Evolutionary conservation across 345 rosid genomes (phyloP), one percentile per base, ranked within the genome.

Genomic region (Lepidium didymum): DNA sequence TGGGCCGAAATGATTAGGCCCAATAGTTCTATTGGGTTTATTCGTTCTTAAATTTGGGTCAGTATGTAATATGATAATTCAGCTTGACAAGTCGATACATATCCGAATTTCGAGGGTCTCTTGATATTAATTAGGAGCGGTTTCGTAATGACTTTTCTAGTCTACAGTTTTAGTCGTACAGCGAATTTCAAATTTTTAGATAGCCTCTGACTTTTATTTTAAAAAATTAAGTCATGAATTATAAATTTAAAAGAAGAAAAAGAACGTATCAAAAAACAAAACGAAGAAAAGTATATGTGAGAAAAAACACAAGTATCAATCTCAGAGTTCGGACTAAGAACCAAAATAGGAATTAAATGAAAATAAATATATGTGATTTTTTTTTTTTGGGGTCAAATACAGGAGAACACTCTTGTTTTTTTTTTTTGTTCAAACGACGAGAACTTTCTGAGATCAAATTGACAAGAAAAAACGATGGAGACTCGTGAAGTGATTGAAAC

Each of bases 401-500:
- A 35, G 38, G 43, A 44, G 16, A 63, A 36, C 14, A 8, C 21
- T 54, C 56, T 35, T 25, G 3, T 25, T 25, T 25, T 25, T 25
- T 25, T 25, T 25, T 25, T 25, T 25, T 25, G 1, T 25, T 25
- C 27, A 27, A 27, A 27, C 5, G 36, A 35, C 46, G 43, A 44
- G 16, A 63, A 36, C 7, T 12, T 14, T 54, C 57, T 25, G 31
- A 27, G 4, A 25, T 71, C 23, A 53, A 16, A 6, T 19, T 71
- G 64, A 63, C 69, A 35, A 55, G 50, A 53, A 27, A 54, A 41
- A 45, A 62, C 34, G 69, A 72, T 47, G 53, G 60, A 41, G 76
- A 64, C 70, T 52, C 44, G 65, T 72, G 70, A 37, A 64, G 60
- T 58, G 70, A 38, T 44, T 19, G 37, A 25, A 56, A 47, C 16